Conservation (phyloP, 2,329 filamentous ascomycete species). For the Gnomoniopsis smithogilvyi region DNA sequence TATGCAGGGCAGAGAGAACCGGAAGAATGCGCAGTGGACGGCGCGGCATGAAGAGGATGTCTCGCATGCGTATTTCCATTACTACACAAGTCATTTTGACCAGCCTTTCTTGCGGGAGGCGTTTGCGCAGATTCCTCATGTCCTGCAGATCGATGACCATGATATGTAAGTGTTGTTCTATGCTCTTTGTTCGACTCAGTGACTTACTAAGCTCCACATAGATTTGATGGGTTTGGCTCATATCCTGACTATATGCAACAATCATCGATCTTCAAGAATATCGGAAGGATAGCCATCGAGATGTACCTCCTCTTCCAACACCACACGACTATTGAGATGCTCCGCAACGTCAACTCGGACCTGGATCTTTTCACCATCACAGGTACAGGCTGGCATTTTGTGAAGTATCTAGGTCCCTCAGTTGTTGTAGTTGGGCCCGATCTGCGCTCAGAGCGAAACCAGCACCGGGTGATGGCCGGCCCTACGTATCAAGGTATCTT, state of each 20-base stretch:
- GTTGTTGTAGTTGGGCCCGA: constrained; percentile 89
- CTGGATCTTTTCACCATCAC: constrained; percentile 94
- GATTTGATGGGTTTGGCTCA: constrained; percentile 94
- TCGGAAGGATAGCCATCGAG: constrained; percentile 89
- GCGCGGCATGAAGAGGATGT: constrained; percentile 94
- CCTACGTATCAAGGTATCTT: constrained; percentile 97
- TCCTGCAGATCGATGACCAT: constrained; percentile 92
- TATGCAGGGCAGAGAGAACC: constrained; percentile 87
- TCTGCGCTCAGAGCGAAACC: constrained; percentile 86
- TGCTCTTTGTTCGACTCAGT: constrained; percentile 47
- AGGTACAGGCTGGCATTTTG: constrained; percentile 96
- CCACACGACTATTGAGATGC: constrained; percentile 90
- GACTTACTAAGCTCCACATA: constrained; percentile 32
- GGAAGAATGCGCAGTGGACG: constrained; percentile 89
- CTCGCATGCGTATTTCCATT: constrained; percentile 95
- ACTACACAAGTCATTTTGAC: constrained; percentile 97
- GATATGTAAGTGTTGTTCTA: constrained; percentile 86
- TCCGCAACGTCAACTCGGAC: constrained; percentile 85
- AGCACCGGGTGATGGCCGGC: constrained; percentile 88
- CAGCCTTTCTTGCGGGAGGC: constrained; percentile 92
- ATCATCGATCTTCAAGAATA: constrained; percentile 97
- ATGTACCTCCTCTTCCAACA: constrained; percentile 99
- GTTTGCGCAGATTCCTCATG: constrained; percentile 94
- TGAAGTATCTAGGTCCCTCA: constrained; percentile 91
- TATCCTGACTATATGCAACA: constrained; percentile 99